Evolutionary conservation across 2,329 filamentous ascomycete genomes (phyloP), one percentile per base, ranked within the genome.

Genomic region (Dothistroma pini): DNA sequence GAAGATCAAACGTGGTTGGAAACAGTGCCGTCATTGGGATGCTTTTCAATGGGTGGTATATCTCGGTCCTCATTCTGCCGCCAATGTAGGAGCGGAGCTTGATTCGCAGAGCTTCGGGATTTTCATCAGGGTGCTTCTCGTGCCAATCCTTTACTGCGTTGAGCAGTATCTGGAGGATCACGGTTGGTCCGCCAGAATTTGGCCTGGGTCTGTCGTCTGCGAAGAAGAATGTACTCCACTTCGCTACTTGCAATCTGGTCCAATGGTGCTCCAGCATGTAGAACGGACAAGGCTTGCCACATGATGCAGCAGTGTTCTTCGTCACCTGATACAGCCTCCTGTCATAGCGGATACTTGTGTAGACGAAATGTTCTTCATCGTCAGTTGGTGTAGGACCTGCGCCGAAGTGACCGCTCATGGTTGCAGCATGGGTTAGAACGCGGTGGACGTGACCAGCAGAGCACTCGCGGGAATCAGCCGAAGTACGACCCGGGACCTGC

Each of bases 201-300:
- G 25, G 82, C 80, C 49, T 82, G 79, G 69, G 79, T 82, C n/a
- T 91, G 79, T 72, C 96, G 83, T 57, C 92, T 88, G 72, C 93
- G 89, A 51, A 86, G 84, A 65, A 70, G 74, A 96, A 65, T 67
- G 78, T 80, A 69, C 86, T 86, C 77, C 71, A 72, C 58, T 72
- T 69, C 73, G 70, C 56, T 63, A 67, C 41, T 68, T 68, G 49
- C 81, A 87, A 19, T 79, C 83, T 54, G 31, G 70, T 67, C 69
- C 69, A 68, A 47, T 79, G 74, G 62, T 80, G 70, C 34, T 69
- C 62, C 34, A 79, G 72, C 73, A 35, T 70, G 68, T 58, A 75
- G 74, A 62, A 68, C 60, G 10, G 78, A 75, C 38, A 80, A 75
- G 60, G 63, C 35, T 60, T 65, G 59, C 67, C 69, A 67, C 66